These are phyloP conservation scores for Pseudonitzschia delicatissima DNA, from an alignment of 108 stramenopile genomes.

Conservation along the genomic window DNA sequence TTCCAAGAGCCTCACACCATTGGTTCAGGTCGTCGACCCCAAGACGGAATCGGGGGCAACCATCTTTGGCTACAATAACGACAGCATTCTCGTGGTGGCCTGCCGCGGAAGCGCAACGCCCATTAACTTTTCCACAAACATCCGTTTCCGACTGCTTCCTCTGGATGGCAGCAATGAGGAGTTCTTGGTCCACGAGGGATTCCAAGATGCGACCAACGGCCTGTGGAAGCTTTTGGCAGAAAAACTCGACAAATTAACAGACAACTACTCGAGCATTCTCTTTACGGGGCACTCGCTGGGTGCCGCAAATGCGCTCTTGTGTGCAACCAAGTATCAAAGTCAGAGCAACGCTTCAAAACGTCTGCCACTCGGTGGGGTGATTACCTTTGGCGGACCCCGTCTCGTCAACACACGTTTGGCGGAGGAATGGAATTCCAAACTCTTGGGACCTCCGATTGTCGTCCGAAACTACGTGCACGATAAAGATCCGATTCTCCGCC, in stretches of 20 bases:
- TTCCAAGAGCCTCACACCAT: slow-evolving; percentile 26
- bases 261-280: slow-evolving; percentile 11
- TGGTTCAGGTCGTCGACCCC: slow-evolving; percentile 56
- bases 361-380: slow-evolving; percentile 21
- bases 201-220: slow-evolving; percentile 47
- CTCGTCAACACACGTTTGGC: slow-evolving; percentile 45
- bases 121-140: slow-evolving; percentile 54
- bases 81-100: slow-evolving; percentile 39
- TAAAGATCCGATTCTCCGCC: slow-evolving; percentile 54
- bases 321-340: slow-evolving; percentile 38
- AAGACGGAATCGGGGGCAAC: slow-evolving; percentile 53
- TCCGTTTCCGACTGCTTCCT: slow-evolving; percentile 45
- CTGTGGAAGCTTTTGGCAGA: slow-evolving; percentile 46
- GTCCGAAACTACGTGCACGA: slow-evolving; percentile 53
- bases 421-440: slow-evolving; percentile 26
- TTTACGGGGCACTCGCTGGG: slow-evolving; percentile 78
- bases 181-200: slow-evolving; percentile 50
- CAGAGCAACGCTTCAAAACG: not conserved
- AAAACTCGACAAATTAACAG: slow-evolving; percentile 32
- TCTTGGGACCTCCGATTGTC: slow-evolving; percentile 1
- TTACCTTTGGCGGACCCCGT: slow-evolving; percentile 62
- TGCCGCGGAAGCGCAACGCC: slow-evolving; percentile 55
- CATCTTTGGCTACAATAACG: slow-evolving; percentile 26
- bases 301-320: slow-evolving; percentile 51
- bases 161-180: slow-evolving; percentile 17